Conservation (phyloP, 1,139 yeast genomes). For the Suhomyces bribrorum region DNA sequence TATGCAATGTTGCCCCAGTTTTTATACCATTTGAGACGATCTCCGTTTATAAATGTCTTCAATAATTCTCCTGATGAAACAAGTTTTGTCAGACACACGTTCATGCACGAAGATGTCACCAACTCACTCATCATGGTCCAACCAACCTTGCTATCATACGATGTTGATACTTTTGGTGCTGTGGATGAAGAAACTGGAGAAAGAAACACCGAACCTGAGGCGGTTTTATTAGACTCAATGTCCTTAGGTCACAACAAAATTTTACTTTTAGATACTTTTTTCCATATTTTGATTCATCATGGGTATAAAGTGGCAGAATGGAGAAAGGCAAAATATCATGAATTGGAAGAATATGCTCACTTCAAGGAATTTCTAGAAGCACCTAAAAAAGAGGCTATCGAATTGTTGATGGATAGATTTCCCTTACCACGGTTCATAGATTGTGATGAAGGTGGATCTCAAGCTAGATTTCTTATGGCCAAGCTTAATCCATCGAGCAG, state of each 20-base stretch:
- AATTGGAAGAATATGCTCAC: conserved; percentile 61
- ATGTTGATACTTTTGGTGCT: conserved; percentile 51
- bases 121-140: conserved; percentile 74
- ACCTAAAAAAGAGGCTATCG: conserved; percentile 72
- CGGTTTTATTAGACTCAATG: conserved; percentile 68
- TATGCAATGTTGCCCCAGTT: conserved; percentile 80
- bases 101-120: conserved; percentile 65
- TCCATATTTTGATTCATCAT: conserved; percentile 70
- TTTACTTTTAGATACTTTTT: conserved; percentile 68
- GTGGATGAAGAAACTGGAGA: conserved; percentile 45
- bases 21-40: conserved; percentile 68
- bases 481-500: conserved; percentile 73
- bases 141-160: conserved; percentile 69
- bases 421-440: conserved; percentile 75
- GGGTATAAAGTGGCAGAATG: conserved; percentile 70
- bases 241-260: conserved; percentile 64
- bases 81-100: conserved; percentile 63
- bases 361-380: conserved; percentile 60
- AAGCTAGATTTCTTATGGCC: conserved; percentile 74
- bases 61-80: conserved; percentile 83
- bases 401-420: conserved; percentile 64
- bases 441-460: conserved; percentile 77
- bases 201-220: conserved; percentile 42
- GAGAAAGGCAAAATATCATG: conserved; percentile 69
- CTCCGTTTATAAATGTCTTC: conserved; percentile 69